Base-by-base conservation (phyloP, 768 basidiomycete species). In the Tricholoma sp. region DNA sequence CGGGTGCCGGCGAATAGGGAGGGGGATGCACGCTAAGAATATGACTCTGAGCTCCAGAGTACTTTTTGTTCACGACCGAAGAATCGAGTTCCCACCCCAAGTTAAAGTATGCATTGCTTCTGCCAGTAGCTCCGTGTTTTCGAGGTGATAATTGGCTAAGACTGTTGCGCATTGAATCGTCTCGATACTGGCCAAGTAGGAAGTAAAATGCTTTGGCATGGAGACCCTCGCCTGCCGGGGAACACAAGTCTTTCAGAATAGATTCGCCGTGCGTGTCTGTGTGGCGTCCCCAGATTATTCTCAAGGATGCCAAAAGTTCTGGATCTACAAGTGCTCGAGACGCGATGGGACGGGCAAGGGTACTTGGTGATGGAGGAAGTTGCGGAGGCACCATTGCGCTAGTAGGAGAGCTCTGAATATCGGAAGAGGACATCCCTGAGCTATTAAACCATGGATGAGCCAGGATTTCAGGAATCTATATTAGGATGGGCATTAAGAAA, bases 181-280 rank as follows among this genome's bases (percentile, higher is more conserved):
- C 86, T 57, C 89, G 82, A 64, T 92, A 89, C 68, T 81, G 81
- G 39, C 82, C 76, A 17, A 96, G 80, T 36, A 96, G 80, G 66
- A 88, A 92, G 66, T 94, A 96, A 70, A 94, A 94, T 0, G 89
- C 90, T 67, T 95, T 95, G 9, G 91, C 88, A 57, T 91, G 80
- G 8, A 82, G 81, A 11, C 88, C 89, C 52, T 81, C 74, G 17
- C 86, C 89, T 15, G 80, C 77, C 10, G 87, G 84, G 29, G 86
- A 81, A 59, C 89, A 80, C 6, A 92, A 75, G 63, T 91, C 89
- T 20, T 75, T 68, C 55, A 76, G 80, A 64, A 91, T 88, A 28
- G 66, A 68, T 13, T 82, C 76, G 6, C 78, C 78, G 3, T 70
- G 65, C 12, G 74, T 57, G 57, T 89, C 82, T 15, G 84, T 80